phyloP scores from a whole-genome alignment of 1,139 yeast species.

The Petasospora fabianii region DNA sequence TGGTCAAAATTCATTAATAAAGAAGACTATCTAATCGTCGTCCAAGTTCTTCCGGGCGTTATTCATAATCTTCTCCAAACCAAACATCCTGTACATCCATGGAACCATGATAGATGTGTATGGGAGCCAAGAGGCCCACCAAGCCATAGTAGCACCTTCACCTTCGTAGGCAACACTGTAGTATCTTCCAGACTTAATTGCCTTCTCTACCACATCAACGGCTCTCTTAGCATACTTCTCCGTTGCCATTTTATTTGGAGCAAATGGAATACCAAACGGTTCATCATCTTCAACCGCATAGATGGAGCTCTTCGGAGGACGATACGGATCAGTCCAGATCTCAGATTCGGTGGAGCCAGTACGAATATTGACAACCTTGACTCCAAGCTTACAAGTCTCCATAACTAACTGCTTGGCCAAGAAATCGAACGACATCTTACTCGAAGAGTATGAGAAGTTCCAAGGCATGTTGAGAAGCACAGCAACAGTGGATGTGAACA shows the following conservation, averaged over 20 bases:
- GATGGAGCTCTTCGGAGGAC: conserved; percentile 44
- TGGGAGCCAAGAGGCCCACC: too few species aligned
- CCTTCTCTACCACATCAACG: conserved; percentile 12
- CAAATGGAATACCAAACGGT: neutral
- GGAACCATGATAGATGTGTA: too few species aligned
- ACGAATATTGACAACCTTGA: conserved; percentile 60
- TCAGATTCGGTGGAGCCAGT: conserved; percentile 66
- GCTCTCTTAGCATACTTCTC: conserved; percentile 11
- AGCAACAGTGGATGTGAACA: conserved; percentile 69
- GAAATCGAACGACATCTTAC: conserved; percentile 71
- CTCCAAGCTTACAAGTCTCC: conserved; percentile 69
- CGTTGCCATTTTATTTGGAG: conserved; percentile 7
- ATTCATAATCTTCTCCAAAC: too few species aligned
- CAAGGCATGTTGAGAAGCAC: conserved; percentile 65
- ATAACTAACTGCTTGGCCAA: conserved; percentile 57
- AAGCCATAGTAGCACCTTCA: too few species aligned
- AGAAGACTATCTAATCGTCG: too few species aligned
- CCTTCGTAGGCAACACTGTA: too few species aligned
- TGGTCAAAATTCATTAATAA: too few species aligned
- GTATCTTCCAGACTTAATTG: too few species aligned
- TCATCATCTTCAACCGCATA: conserved; percentile 11
- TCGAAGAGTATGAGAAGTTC: conserved; percentile 58
- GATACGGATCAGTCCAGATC: conserved; percentile 49
- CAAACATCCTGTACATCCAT: too few species aligned
- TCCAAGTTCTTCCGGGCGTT: too few species aligned